Conservation (phyloP, 257 asterid species). For the Solanum corneliomulleri region DNA sequence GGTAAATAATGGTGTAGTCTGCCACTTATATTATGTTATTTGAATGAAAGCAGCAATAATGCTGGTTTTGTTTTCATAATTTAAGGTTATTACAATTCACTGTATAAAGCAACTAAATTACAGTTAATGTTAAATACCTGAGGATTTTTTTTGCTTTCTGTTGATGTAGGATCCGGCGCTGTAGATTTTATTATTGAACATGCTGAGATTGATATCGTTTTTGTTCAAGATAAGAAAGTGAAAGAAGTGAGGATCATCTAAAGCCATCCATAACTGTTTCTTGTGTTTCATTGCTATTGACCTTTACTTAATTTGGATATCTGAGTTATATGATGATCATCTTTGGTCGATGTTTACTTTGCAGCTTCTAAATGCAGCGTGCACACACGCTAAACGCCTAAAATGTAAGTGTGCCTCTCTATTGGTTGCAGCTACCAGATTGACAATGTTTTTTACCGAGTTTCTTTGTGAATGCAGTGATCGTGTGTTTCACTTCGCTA, state of each 20-base stretch:
- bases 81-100: background rate
- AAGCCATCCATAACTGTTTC: background rate
- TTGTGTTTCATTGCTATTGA: background rate
- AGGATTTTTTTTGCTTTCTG: background rate
- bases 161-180: slow-evolving; percentile 71
- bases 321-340: background rate
- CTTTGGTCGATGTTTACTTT: background rate
- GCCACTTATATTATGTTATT: background rate
- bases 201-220: slow-evolving; percentile 73
- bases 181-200: slow-evolving; percentile 73
- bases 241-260: slow-evolving; percentile 45
- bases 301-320: background rate
- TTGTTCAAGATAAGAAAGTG: slow-evolving; percentile 72
- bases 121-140: background rate
- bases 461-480: slow-evolving; percentile 36
- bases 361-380: slow-evolving; percentile 73
- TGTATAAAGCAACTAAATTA: background rate
- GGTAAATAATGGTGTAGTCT: slow-evolving; percentile 30
- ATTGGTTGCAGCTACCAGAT: background rate
- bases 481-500: slow-evolving; percentile 69
- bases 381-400: slow-evolving; percentile 60
- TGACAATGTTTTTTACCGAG: slow-evolving; percentile 1
- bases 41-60: background rate
- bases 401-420: slow-evolving; percentile 37
- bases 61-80: background rate